Base-by-base conservation (phyloP, 176 grass and related monocot species). In the Guadua angustifolia region DNA sequence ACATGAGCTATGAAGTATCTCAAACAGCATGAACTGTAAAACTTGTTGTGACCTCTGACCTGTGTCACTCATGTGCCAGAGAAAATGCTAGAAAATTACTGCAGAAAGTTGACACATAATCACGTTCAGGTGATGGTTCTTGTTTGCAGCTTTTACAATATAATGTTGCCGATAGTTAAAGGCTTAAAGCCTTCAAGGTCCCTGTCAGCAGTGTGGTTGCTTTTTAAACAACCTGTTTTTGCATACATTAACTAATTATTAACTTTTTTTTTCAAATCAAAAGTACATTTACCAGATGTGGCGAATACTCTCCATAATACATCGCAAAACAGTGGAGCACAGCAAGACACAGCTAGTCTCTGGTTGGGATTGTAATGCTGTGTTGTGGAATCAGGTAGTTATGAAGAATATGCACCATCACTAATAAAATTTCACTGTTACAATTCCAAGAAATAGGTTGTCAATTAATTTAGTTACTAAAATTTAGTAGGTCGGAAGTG, bases 61-160 rank as follows among this genome's bases (percentile, higher is more conserved):
- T 35, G 5, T 62, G 13, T 45, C 38, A 62, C 50, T 63, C 71
- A n/a, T 49, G 38, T 64, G 7, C 21, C 66, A 69, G 60, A 32
- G 19, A 8, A 51, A 72, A 66, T 53, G 58, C 69, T 55, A 52
- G 14, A 62, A 61, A 75, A 1, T 39, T 53, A 15, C 8, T 69
- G 25, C 5, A 68, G 10, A 38, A 47, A 17, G 9, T 65, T 56
- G 19, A 21, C n/a, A 52, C 55, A 70, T 24, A 53, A 46, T 55
- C 44, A 44, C 38, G 45, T 56, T 53, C 14, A 35, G 7, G 19
- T 51, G 66, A 82, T 55, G 55, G 29, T 47, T 71, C 55, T 15
- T 69, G 44, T 55, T 35, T 15, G 22, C 36, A 69, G 39, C 6
- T 73, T 67, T 75, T 80, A 80, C 50, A 80, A 73, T 58, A 80